Percentiles rank a stretch among this genome's conserved stretches.
phyloP scores from a whole-genome alignment of 169 alveolate genomes.

The Pseudocohnilembus persalinus region DNA sequence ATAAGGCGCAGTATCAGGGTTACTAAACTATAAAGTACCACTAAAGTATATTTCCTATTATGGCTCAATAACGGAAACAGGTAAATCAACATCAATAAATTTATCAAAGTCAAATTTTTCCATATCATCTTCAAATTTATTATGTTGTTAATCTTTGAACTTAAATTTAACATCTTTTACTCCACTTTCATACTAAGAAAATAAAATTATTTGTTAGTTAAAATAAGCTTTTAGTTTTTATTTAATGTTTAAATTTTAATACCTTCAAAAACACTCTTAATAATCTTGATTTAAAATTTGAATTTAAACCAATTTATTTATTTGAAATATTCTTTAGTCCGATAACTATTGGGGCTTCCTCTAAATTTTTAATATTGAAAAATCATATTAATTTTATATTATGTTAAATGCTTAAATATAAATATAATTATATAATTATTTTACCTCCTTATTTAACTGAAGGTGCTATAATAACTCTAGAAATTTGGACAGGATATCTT shows the following conservation, averaged over 20 bases:
- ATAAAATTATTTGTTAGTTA: not conserved
- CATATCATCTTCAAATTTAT: not conserved
- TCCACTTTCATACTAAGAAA: not conserved
- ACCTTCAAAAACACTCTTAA: too few species aligned
- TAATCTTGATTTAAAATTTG: too few species aligned
- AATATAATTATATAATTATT: too few species aligned
- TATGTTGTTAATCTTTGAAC: not conserved
- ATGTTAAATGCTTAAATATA: too few species aligned
- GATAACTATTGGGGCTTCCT: slow-evolving; percentile 9
- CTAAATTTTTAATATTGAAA: too few species aligned
- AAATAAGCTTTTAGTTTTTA: not conserved
- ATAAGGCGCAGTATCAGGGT: not conserved
- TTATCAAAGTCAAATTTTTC: not conserved
- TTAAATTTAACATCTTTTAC: not conserved
- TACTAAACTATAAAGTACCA: slow-evolving; percentile 4
- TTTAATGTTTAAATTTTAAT: not conserved
- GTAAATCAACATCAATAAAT: not conserved
- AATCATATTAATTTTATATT: too few species aligned
- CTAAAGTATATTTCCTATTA: not conserved
- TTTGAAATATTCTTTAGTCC: not conserved
- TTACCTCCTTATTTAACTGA: not conserved
- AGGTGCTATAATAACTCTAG: not conserved
- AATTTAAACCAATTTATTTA: too few species aligned
- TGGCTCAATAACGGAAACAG: not conserved
- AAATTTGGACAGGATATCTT: slow-evolving; percentile 3